phyloP scores from a whole-genome alignment of 495 filamentous ascomycete genomes.

The Filosporella fistucella region DNA sequence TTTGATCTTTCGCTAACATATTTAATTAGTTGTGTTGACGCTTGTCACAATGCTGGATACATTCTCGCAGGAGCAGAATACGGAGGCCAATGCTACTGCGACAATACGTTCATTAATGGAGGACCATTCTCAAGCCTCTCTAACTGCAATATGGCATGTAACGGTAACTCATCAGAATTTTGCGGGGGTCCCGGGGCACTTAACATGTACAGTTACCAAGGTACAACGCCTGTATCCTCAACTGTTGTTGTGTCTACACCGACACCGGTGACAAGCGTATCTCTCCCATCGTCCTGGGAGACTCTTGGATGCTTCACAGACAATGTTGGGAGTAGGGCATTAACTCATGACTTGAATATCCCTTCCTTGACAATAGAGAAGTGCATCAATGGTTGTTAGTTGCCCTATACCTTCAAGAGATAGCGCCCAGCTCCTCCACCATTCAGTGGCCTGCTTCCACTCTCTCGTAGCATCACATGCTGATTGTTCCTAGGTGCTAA shows the following conservation, averaged over 20 bases:
- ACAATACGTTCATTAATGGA: slow-evolving; percentile 36
- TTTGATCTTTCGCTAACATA: too few relatives aligned
- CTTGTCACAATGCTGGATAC: slow-evolving; percentile 39
- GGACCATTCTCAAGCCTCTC: background rate
- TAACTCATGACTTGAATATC: slow-evolving; percentile 20
- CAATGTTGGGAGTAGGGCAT: slow-evolving; percentile 4
- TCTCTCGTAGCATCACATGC: too few relatives aligned
- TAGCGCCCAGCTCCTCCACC: too few relatives aligned
- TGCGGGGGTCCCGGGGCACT: slow-evolving; percentile 17
- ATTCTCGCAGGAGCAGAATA: slow-evolving; percentile 46
- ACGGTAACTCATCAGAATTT: slow-evolving; percentile 15
- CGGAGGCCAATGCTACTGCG: slow-evolving; percentile 41
- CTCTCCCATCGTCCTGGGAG: slow-evolving; percentile 22
- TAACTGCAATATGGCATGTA: slow-evolving; percentile 20
- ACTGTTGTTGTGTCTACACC: background rate
- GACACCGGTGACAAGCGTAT: background rate
- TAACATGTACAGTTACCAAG: slow-evolving; percentile 18
- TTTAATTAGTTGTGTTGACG: slow-evolving; percentile 37
- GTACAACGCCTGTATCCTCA: background rate
- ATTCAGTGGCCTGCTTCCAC: too few relatives aligned
- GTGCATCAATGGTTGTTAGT: slow-evolving; percentile 33
- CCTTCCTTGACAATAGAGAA: slow-evolving; percentile 32
- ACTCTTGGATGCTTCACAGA: slow-evolving; percentile 30
- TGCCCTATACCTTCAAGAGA: too few relatives aligned
- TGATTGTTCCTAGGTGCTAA: too few relatives aligned